Conservation (phyloP, 805 yeast genomes). For the Nakazawaea sp. region DNA sequence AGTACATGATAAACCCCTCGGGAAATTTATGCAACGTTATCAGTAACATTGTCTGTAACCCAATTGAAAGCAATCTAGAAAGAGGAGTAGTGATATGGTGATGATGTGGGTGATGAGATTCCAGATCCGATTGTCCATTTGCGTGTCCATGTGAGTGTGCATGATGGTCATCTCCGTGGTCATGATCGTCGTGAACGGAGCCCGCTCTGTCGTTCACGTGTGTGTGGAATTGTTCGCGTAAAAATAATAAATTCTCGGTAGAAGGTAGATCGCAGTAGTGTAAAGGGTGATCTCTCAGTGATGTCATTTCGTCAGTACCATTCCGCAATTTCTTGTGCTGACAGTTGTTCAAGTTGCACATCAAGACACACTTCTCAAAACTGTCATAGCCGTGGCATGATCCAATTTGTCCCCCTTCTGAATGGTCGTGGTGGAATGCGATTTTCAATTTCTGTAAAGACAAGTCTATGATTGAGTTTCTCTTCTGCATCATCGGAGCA, state of each 20-base stretch:
- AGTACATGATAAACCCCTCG: slow-evolving; percentile 87
- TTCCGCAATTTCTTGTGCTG: background rate
- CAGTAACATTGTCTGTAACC: slow-evolving; percentile 85
- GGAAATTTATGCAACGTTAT: slow-evolving; percentile 88
- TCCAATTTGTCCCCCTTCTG: slow-evolving; percentile 6
- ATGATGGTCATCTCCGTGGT: background rate
- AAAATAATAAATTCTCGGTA: slow-evolving; percentile 25
- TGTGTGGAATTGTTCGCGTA: slow-evolving; percentile 16
- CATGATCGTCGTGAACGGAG: background rate
- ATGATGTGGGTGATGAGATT: slow-evolving; percentile 38
- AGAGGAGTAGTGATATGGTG: slow-evolving; percentile 76
- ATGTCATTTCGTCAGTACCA: background rate
- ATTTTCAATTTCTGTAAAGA: slow-evolving; percentile 24
- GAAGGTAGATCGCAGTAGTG: slow-evolving; percentile 27
- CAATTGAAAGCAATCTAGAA: slow-evolving; percentile 76
- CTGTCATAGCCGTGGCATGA: slow-evolving; percentile 22
- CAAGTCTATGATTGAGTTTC: slow-evolving; percentile 21
- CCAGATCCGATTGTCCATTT: background rate
- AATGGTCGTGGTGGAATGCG: slow-evolving; percentile 4
- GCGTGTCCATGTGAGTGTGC: background rate
- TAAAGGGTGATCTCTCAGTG: slow-evolving; percentile 4
- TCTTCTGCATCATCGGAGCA: slow-evolving; percentile 8
- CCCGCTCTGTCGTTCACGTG: background rate
- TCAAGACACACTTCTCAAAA: slow-evolving; percentile 13
- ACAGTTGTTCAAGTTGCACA: slow-evolving; percentile 1